These are phyloP conservation scores for Macrophomina phaseolina DNA, from an alignment of 2,329 filamentous ascomycete species.

Conservation along the genomic window DNA sequence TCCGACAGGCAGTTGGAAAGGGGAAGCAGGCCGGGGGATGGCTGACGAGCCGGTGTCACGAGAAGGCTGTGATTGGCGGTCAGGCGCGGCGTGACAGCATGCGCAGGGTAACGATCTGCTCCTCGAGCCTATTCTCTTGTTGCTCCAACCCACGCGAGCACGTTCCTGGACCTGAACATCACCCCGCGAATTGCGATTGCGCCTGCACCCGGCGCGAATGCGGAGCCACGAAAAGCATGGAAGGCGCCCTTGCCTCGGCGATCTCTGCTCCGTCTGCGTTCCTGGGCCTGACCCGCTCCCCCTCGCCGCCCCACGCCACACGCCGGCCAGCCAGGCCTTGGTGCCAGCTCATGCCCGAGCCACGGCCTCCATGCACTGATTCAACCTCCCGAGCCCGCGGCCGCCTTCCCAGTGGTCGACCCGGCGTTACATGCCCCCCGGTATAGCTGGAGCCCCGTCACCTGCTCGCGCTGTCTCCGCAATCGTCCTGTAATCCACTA, in stretches of 20 bases:
- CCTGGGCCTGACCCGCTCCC: background rate
- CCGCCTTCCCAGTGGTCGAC: conserved; percentile 1
- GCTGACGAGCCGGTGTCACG: background rate
- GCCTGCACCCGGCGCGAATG: background rate
- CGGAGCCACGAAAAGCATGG: conserved; percentile 2
- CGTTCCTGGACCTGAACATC: conserved; percentile 22
- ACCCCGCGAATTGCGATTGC: conserved; percentile 5
- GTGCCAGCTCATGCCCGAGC: conserved; percentile 10
- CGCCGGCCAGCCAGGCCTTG: conserved; percentile 16
- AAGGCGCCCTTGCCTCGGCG: conserved; percentile 20
- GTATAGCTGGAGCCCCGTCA: background rate
- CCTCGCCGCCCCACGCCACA: background rate
- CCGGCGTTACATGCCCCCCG: background rate
- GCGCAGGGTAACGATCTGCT: conserved; percentile 3
- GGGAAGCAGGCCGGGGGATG: background rate
- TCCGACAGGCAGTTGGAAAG: background rate
- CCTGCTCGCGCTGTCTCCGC: background rate
- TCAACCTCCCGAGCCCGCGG: background rate
- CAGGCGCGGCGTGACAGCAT: conserved; percentile 13
- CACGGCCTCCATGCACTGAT: background rate
- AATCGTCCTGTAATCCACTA: conserved; percentile 2
- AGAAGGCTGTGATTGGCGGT: conserved; percentile 16
- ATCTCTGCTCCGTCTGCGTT: conserved; percentile 13
- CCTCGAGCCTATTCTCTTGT: background rate
- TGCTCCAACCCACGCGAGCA: conserved; percentile 6